Base-by-base conservation (phyloP, 345 rosid species). In the Corchorus capsularis region DNA sequence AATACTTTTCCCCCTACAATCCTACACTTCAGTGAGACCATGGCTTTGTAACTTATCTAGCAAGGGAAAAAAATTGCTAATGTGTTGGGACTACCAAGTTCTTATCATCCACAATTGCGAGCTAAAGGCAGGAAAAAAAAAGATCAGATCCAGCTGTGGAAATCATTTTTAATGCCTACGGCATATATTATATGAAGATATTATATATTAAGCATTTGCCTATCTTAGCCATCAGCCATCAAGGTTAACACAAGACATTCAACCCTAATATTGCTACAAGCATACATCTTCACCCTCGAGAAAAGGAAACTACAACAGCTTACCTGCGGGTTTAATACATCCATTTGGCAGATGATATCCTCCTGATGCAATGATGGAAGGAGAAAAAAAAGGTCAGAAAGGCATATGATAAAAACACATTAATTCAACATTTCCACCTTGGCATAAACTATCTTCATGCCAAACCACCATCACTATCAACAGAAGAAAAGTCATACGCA, bases 261-360 rank as follows among this genome's bases (percentile, higher is more conserved):
- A 47, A 34, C 15, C 5, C 39, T 27, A 8, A 63, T 27, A 63
- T 27, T 35, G 46, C 27, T 32, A 8, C 49, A 61, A 45, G 6
- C 43, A 71, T 70, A 60, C 45, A 63, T 4, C 34, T 56, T 54
- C 53, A 71, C 13, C 52, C 12, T 39, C 35, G 45, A 41, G 8
- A 73, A 69, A 69, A 62, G 47, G 53, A 54, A 63, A 63, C 49
- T 62, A 73, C 34, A 71, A 62, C 17, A 74, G 71, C 75, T 54
- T 91, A 93, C 98, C 99, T 93, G 97, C 47, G 96, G 98, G 77
- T 90, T 96, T 76, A 96, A 80, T 27, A 87, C 96, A 79, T 92
- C 95, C 84, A 92, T 82, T 72, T 67, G 82, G 79, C 69, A 78
- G 61, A 92, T 82, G 66, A 93, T 87, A 72, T 90, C 88, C 63